Base-by-base conservation (phyloP, 1,284 basidiomycete genomes). In the Ustilago curta region DNA sequence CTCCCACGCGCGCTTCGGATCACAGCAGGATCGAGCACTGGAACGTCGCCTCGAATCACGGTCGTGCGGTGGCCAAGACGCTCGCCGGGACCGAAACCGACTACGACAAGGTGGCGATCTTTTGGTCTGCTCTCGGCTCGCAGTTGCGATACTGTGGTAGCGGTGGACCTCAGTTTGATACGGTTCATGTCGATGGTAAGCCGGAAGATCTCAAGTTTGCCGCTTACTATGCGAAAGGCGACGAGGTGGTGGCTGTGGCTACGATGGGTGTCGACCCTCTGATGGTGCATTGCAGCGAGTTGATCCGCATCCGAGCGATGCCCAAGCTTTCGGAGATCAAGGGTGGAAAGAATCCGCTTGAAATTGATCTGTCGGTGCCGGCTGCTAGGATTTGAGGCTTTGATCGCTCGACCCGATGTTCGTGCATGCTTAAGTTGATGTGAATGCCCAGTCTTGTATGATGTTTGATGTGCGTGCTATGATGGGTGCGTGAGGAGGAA, bases 31-130 rank as follows among this genome's bases (percentile, higher is more conserved):
- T 95, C 70, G 94, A 96, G 86, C 94, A 96, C 86, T 96, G 94
- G 94, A 95, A 92, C 89, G 91, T 93, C 65, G 92, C 92, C 21
- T 90, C 91, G 44, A 93, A 93, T 84, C 92, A 96, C 77, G 95
- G 93, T 2, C 90, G 94, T 59, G 90, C 91, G 8, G 91, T 93
- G 21, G 94, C 91, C 0, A 90, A 90, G 84, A 91, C 68, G 23
- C 45, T 79, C 21, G 71, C 78, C 25, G 80, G 78, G 14, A 62
- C 29, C 32, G 56, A 69, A 39, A 72, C 68, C n/a, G 49, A 60
- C 27, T 93, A 91, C 82, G 88, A 88, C 65, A 94, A 94, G 86
- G 87, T 93, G 7, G 93, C 94, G 0, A 87, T 95, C 54, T 97
- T 97, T 86, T 97, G 94, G 94, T 86, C 86, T 25, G 84, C 87